These are phyloP conservation scores for Dryadomyces quercus-mongolicae DNA, from an alignment of 2,329 filamentous ascomycete species.

Conservation along the genomic window DNA sequence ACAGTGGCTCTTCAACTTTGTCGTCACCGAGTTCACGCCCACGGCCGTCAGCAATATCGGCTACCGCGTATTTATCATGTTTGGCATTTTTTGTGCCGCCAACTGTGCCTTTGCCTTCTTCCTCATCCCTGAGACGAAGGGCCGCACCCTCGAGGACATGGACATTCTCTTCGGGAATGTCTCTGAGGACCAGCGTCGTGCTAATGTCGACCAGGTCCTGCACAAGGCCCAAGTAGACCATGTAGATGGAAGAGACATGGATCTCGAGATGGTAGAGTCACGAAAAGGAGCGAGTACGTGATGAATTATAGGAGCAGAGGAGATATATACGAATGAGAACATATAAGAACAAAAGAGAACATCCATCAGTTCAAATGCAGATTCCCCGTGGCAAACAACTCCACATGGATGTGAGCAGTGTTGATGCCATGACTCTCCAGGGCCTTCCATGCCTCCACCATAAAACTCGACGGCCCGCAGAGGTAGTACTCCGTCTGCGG, in stretches of 20 bases:
- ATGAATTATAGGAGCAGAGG: too few relatives aligned
- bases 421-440: conserved; percentile 45
- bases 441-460: conserved; percentile 44
- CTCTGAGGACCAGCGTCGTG: not conserved
- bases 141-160: conserved; percentile 16
- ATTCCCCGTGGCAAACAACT: conserved; percentile 53
- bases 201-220: not conserved
- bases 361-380: conserved; percentile 11
- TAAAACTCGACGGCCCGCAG: conserved; percentile 60
- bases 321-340: too few relatives aligned
- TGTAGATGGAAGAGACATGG: not conserved
- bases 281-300: not conserved
- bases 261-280: not conserved
- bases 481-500: conserved; percentile 52
- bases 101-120: conserved; percentile 10
- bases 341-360: too few relatives aligned
- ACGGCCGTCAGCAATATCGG: conserved; percentile 15
- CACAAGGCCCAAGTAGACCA: not conserved
- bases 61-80: conserved; percentile 11
- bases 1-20: conserved; percentile 21
- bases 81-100: conserved; percentile 5
- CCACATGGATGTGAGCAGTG: conserved; percentile 48
- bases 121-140: conserved; percentile 15
- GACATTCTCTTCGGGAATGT: conserved; percentile 14
- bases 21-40: conserved; percentile 17